Conservation (phyloP, 768 basidiomycete species). For the Pholiota molesta region DNA sequence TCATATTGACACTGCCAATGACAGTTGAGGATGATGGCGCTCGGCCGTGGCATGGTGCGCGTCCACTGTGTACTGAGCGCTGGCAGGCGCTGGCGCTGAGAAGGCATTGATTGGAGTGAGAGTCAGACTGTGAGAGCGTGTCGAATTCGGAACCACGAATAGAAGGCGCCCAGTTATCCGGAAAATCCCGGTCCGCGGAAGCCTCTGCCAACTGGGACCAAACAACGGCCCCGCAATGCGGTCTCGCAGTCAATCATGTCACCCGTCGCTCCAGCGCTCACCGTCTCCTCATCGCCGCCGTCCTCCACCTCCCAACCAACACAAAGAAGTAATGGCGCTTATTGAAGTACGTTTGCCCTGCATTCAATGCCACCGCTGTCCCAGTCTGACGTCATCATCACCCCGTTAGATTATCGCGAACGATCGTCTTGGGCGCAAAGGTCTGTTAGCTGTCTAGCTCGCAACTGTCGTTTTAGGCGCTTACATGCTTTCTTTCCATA, state of each 20-base stretch:
- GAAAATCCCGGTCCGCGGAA: neutral
- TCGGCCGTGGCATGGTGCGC: no score
- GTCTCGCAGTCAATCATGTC: neutral
- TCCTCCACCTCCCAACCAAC: neutral
- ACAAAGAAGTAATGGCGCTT: slow-evolving; percentile 41
- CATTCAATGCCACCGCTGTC: neutral
- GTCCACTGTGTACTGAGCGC: no score
- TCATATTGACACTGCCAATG: neutral
- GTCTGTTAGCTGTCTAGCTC: slow-evolving; percentile 37
- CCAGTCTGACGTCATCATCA: slow-evolving; percentile 1
- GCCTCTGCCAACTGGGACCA: neutral
- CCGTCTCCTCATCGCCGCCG: neutral
- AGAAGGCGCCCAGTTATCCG: neutral
- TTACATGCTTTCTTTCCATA: slow-evolving; percentile 10
- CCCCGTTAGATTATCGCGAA: slow-evolving; percentile 83
- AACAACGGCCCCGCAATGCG: neutral
- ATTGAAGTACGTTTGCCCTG: slow-evolving; percentile 48
- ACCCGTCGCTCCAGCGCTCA: neutral
- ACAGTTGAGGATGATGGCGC: neutral
- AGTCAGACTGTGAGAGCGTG: no score
- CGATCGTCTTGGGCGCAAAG: slow-evolving; percentile 94
- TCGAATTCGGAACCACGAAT: no score
- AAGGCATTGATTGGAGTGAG: no score
- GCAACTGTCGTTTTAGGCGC: neutral
- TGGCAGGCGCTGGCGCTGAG: no score